Percentiles rank a stretch among this genome's conserved stretches.
Conservation (phyloP, 805 yeast genomes). For the Metschnikowia sp. region DNA sequence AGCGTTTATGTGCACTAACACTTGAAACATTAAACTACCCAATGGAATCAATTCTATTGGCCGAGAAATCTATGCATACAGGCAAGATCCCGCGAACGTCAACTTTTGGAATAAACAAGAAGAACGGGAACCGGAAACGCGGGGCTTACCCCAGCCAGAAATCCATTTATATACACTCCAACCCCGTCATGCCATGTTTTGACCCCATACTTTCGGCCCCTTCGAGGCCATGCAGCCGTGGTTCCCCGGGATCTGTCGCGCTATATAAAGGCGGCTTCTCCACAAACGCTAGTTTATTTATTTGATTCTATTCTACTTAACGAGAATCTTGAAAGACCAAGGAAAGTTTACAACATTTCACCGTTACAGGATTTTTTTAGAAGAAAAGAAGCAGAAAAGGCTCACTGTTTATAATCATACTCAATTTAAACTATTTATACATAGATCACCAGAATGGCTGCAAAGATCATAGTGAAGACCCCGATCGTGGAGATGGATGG, state of each 20-base stretch:
- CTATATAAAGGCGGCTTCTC: conserved; percentile 3
- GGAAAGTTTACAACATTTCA: no score
- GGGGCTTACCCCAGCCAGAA: not conserved
- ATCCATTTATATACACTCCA: no score
- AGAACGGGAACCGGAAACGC: not conserved
- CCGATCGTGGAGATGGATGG: conserved; percentile 82
- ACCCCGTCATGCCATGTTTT: no score
- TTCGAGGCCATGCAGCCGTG: not conserved
- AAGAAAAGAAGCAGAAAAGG: not conserved
- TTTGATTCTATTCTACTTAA: not conserved
- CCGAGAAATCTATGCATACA: no score
- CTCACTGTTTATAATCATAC: no score
- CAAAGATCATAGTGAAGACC: conserved; percentile 63
- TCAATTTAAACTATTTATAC: not conserved
- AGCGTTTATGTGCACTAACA: no score
- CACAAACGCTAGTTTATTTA: not conserved
- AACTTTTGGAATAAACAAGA: no score
- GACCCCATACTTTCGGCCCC: not conserved
- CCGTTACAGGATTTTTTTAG: not conserved
- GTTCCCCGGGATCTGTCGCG: not conserved
- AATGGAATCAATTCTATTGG: no score
- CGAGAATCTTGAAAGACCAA: no score
- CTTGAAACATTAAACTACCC: no score
- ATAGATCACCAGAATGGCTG: conserved; percentile 6
- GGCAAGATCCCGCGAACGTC: no score